Percentiles rank a stretch among this genome's conserved stretches.
Conservation (phyloP, 805 yeast species). For the Saccharomycopsis javanensis region DNA sequence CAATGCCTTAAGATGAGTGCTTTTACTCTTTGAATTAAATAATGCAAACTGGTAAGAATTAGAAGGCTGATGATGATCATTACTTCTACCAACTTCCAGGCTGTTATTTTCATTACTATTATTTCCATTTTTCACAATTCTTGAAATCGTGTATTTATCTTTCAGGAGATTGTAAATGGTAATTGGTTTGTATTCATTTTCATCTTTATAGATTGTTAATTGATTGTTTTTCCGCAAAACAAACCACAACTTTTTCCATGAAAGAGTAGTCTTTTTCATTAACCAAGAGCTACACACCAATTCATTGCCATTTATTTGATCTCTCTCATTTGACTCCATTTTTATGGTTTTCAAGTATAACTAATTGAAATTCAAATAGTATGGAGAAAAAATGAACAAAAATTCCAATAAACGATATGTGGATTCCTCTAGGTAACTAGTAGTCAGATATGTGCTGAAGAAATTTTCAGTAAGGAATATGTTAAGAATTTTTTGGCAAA, state of each 20-base stretch:
- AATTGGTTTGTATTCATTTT: slow-evolving; percentile 17
- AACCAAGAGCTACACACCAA: slow-evolving; percentile 16
- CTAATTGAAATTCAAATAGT: too few species aligned
- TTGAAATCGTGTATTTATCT: slow-evolving; percentile 12
- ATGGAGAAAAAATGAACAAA: too few species aligned
- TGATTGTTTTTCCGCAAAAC: slow-evolving; percentile 15
- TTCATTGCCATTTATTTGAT: slow-evolving; percentile 18
- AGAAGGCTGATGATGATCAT: neutral
- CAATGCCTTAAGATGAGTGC: slow-evolving; percentile 21
- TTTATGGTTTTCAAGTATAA: too few species aligned
- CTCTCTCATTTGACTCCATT: neutral
- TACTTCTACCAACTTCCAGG: neutral
- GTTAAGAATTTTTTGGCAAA: too few species aligned
- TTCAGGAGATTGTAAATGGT: slow-evolving; percentile 14
- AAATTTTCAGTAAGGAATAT: too few species aligned
- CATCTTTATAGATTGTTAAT: slow-evolving; percentile 17
- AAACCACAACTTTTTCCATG: slow-evolving; percentile 20
- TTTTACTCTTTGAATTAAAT: slow-evolving; percentile 18
- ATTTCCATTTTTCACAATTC: slow-evolving; percentile 12
- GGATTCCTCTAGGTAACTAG: too few species aligned
- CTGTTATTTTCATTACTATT: neutral
- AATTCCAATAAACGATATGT: too few species aligned
- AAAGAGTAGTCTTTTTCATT: slow-evolving; percentile 9
- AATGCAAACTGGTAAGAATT: slow-evolving; percentile 14
- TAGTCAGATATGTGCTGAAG: too few species aligned